These are phyloP conservation scores for Setomelanomma holmii DNA, from an alignment of 2,329 filamentous ascomycete species.

Conservation along the genomic window DNA sequence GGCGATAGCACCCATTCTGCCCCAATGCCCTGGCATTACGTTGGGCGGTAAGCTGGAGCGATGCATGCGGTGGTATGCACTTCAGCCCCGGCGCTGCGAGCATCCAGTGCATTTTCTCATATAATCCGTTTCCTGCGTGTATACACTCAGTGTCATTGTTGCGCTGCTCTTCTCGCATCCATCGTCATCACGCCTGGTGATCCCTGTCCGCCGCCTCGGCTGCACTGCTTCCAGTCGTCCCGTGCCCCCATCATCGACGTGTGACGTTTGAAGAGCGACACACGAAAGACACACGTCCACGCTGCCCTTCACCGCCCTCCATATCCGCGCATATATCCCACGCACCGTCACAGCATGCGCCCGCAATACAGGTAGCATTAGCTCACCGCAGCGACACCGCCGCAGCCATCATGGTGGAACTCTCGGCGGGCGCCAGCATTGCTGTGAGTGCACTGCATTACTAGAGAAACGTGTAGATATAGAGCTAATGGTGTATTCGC, in stretches of 20 bases:
- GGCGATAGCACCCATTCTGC: constrained; percentile 19
- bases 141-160: too few species aligned
- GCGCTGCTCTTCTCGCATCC: constrained; percentile 22
- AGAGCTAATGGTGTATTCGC: constrained; percentile 7
- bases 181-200: constrained; percentile 41
- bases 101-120: background rate
- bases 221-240: constrained; percentile 28
- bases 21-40: constrained; percentile 15
- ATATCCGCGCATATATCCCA: constrained; percentile 9
- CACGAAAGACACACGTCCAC: constrained; percentile 9
- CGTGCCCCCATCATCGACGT: constrained; percentile 34
- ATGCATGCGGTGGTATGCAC: constrained; percentile 4
- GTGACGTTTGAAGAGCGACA: constrained; percentile 30
- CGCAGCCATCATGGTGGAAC: constrained; percentile 46
- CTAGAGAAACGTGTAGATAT: too few species aligned
- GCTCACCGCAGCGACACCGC: constrained; percentile 25
- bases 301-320: constrained; percentile 11
- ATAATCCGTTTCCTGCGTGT: constrained; percentile 1
- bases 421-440: constrained; percentile 51
- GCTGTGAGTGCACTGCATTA: constrained; percentile 46
- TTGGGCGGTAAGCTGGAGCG: constrained; percentile 7
- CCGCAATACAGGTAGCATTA: constrained; percentile 38
- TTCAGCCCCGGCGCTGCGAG: background rate
- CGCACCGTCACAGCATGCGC: constrained; percentile 35
- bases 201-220: constrained; percentile 38